Evolutionary conservation across 2,329 filamentous ascomycete species (phyloP).

Genomic region (Coniochaeta sp.): DNA sequence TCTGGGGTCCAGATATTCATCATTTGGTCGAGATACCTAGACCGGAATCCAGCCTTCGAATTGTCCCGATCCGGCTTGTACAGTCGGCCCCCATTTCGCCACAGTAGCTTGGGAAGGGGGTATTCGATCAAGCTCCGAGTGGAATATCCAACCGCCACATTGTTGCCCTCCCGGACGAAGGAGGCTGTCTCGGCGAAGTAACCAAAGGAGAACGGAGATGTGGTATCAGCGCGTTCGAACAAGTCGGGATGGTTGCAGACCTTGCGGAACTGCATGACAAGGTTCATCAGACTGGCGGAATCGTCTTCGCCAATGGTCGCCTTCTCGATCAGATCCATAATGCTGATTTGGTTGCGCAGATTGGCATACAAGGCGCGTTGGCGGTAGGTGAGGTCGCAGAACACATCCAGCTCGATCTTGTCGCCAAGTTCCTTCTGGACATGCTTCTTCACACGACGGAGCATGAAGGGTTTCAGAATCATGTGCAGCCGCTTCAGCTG

Average conservation of each 20-base stretch:
- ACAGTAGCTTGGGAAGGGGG: conserved; percentile 73
- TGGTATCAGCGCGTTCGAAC: conserved; percentile 90
- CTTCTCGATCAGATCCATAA: conserved; percentile 98
- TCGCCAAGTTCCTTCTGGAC: conserved; percentile 98
- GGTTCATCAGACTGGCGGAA: conserved; percentile 93
- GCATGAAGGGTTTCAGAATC: conserved; percentile 99
- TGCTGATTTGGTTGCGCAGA: conserved; percentile 92
- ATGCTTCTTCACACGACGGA: conserved; percentile 98
- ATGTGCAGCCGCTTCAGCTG: conserved; percentile 95
- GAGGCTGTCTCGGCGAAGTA: conserved; percentile 92
- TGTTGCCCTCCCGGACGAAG: conserved; percentile 81
- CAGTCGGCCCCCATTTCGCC: conserved; percentile 71
- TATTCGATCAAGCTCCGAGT: conserved; percentile 83
- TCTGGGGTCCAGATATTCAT: conserved; percentile 89
- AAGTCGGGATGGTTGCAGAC: conserved; percentile 98
- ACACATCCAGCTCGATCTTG: conserved; percentile 95
- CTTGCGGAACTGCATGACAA: conserved; percentile 99
- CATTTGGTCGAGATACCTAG: conserved; percentile 68
- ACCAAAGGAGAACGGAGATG: conserved; percentile 75
- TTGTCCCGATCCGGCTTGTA: conserved; percentile 69
- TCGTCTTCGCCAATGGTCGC: conserved; percentile 92
- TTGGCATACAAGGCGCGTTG: conserved; percentile 91
- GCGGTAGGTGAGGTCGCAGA: conserved; percentile 93
- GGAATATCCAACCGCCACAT: conserved; percentile 78
- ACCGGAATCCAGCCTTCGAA: conserved; percentile 67